These are phyloP conservation scores for Neophaeococcomyces mojaviensis DNA, from an alignment of 2,329 filamentous ascomycete species.

Conservation along the genomic window DNA sequence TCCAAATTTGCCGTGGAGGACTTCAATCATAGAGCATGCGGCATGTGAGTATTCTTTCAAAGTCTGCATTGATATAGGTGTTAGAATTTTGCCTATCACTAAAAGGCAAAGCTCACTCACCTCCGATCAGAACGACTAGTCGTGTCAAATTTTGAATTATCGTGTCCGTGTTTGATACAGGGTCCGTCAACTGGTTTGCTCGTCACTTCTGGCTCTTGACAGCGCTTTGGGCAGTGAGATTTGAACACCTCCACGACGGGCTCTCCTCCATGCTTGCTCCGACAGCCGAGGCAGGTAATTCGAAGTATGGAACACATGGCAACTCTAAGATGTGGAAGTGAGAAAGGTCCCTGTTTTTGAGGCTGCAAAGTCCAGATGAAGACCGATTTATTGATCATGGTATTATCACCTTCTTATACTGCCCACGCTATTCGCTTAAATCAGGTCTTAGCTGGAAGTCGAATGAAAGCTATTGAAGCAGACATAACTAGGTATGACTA, in stretches of 20 bases:
- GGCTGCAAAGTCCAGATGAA: neutral
- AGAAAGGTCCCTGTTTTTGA: neutral
- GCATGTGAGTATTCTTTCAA: too few relatives aligned
- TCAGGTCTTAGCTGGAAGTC: too few relatives aligned
- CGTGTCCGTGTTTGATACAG: neutral
- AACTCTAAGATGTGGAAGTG: neutral
- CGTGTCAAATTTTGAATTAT: too few relatives aligned
- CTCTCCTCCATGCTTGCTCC: neutral
- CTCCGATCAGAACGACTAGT: too few relatives aligned
- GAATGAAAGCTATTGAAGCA: too few relatives aligned
- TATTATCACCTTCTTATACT: too few relatives aligned
- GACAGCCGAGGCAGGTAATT: neutral
- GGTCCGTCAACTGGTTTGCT: neutral
- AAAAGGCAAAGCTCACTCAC: too few relatives aligned
- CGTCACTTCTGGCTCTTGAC: neutral
- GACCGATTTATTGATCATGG: neutral
- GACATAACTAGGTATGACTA: too few relatives aligned
- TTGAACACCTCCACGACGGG: neutral
- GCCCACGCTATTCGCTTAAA: too few relatives aligned
- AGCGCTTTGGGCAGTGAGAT: neutral
- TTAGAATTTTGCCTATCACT: too few relatives aligned
- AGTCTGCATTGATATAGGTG: too few relatives aligned
- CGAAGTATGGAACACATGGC: neutral
- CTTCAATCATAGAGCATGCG: too few relatives aligned
- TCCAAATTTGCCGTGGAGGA: neutral